phyloP scores from a whole-genome alignment of 208 protist genomes.

The Leishmania martiniquensis region DNA sequence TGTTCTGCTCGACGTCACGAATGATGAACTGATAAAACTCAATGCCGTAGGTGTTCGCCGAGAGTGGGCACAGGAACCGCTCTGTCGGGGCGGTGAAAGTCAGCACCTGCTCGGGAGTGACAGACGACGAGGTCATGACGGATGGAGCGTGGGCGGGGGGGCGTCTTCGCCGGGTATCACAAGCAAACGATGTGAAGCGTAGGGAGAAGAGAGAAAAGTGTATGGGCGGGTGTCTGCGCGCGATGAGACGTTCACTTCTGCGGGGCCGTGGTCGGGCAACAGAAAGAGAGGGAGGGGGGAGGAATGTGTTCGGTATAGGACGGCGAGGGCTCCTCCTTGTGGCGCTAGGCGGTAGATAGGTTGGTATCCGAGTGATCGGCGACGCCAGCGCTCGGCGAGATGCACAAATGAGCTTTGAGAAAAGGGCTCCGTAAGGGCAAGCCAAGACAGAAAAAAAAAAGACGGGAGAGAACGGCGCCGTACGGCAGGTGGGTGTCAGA shows the following conservation, averaged over 20 bases:
- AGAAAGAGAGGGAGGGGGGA: neutral
- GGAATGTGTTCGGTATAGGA: neutral
- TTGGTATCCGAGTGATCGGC: neutral
- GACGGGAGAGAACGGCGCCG: neutral
- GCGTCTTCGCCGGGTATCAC: neutral
- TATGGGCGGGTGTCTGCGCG: neutral
- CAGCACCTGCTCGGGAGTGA: slow-evolving; percentile 78
- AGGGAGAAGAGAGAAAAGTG: neutral
- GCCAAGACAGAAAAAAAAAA: slow-evolving; percentile 4
- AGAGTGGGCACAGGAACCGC: slow-evolving; percentile 92
- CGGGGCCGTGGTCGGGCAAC: neutral
- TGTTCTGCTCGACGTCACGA: slow-evolving; percentile 88
- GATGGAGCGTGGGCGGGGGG: neutral
- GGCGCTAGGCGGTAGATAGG: neutral
- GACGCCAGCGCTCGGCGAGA: neutral
- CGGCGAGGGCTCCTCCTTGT: neutral
- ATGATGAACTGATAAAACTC: slow-evolving; percentile 96
- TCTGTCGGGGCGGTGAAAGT: slow-evolving; percentile 68
- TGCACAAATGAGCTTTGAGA: neutral
- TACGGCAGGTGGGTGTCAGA: neutral
- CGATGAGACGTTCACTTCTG: neutral
- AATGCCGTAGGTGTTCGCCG: slow-evolving; percentile 93
- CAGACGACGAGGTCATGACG: slow-evolving; percentile 21
- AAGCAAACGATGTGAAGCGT: neutral
- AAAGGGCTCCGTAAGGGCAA: too few species aligned